These are phyloP conservation scores for Pseudogymnoascus verrucosus DNA, from an alignment of 2,329 filamentous ascomycete genomes.

Conservation along the genomic window DNA sequence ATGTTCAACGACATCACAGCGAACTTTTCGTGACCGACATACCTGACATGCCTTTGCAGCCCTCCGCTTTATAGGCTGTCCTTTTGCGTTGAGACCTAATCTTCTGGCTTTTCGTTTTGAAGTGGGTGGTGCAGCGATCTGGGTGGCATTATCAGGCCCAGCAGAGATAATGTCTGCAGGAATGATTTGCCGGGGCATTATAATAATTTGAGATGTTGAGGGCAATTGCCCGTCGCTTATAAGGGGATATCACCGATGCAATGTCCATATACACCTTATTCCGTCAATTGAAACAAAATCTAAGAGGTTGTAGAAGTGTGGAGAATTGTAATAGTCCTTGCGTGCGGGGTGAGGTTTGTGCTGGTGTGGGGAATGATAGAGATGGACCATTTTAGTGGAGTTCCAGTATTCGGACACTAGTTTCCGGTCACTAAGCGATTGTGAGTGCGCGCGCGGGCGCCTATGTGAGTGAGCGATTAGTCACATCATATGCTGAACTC, in stretches of 20 bases:
- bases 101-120: constrained; percentile 2
- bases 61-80: neutral
- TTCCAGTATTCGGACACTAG: too few species aligned
- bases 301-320: neutral
- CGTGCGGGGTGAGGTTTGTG: constrained; percentile 2
- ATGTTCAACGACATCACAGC: neutral
- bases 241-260: neutral
- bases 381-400: neutral
- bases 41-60: neutral
- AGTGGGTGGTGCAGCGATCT: neutral
- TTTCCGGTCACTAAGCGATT: too few species aligned
- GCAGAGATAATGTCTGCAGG: neutral
- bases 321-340: neutral
- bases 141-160: neutral
- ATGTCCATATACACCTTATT: neutral
- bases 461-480: too few species aligned
- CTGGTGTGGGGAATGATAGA: neutral
- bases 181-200: neutral
- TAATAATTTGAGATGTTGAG: neutral
- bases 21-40: constrained; percentile 3
- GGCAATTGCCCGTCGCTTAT: neutral
- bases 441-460: too few species aligned
- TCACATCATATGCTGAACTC: too few species aligned
- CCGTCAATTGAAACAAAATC: neutral
- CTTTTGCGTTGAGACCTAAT: neutral